These are phyloP conservation scores for Fusarium nodosum DNA, from an alignment of 2,329 filamentous ascomycete genomes.

Conservation along the genomic window DNA sequence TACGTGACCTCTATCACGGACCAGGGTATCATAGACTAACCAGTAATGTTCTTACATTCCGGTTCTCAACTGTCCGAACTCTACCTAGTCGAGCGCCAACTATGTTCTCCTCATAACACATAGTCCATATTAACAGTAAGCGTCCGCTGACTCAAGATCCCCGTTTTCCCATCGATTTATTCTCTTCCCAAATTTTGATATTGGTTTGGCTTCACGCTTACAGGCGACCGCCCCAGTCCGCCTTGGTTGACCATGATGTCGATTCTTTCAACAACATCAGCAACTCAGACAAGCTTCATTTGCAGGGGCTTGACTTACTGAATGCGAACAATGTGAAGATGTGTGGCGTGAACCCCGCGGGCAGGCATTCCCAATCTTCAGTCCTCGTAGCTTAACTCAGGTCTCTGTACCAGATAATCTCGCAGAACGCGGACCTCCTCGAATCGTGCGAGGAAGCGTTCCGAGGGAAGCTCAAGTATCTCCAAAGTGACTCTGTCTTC, in stretches of 20 bases:
- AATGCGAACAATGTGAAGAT: not conserved
- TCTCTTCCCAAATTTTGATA: not conserved
- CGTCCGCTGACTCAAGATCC: not conserved
- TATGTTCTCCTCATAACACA: not conserved
- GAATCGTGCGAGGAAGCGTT: not conserved
- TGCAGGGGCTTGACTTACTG: not conserved
- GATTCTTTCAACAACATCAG: not conserved
- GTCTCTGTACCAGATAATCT: not conserved
- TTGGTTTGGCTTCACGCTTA: no score
- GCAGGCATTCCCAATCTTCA: not conserved
- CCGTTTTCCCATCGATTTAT: not conserved
- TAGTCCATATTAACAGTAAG: not conserved
- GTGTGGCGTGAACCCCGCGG: not conserved
- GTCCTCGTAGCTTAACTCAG: not conserved
- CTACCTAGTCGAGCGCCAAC: not conserved
- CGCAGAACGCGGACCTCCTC: not conserved
- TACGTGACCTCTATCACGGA: conserved; percentile 24
- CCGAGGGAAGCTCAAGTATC: not conserved
- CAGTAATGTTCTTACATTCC: not conserved
- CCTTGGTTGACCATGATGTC: not conserved
- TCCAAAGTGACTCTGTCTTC: not conserved
- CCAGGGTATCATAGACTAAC: conserved; percentile 2
- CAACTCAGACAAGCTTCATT: not conserved
- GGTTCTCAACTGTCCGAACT: not conserved
- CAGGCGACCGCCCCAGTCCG: not conserved